These are phyloP conservation scores for Arachis stenosperma DNA, from an alignment of 306 rosid species.

Conservation along the genomic window DNA sequence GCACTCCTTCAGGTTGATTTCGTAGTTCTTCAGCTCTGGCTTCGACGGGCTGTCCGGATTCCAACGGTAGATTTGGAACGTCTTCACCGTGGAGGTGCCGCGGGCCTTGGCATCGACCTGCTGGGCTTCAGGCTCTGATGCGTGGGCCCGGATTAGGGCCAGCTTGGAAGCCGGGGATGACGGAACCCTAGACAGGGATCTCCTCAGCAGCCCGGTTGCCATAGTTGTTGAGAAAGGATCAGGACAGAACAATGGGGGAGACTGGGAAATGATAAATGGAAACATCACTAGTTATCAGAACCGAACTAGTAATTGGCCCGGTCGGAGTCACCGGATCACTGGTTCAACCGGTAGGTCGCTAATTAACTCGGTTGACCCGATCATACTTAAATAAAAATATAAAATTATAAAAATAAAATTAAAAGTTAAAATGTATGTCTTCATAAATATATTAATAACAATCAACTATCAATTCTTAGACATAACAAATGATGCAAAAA, in stretches of 20 bases:
- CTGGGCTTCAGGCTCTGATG: constrained; percentile 68
- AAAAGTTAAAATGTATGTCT: too few species aligned
- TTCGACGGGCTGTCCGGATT: constrained; percentile 73
- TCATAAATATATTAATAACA: too few species aligned
- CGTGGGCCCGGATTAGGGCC: constrained; percentile 52
- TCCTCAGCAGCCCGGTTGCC: constrained; percentile 70
- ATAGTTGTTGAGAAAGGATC: constrained; percentile 38
- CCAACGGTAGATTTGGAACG: constrained; percentile 96
- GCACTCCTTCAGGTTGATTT: constrained; percentile 86
- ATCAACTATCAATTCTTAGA: too few species aligned
- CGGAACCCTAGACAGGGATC: constrained; percentile 49
- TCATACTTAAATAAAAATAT: too few species aligned
- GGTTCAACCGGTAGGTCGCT: too few species aligned
- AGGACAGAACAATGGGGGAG: background rate
- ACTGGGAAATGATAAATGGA: too few species aligned
- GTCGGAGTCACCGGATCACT: too few species aligned
- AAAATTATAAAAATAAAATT: too few species aligned
- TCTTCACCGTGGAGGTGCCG: constrained; percentile 45
- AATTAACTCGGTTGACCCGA: too few species aligned
- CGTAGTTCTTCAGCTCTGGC: constrained; percentile 73
- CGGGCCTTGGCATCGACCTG: constrained; percentile 49
- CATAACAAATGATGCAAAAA: too few species aligned
- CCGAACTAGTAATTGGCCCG: too few species aligned
- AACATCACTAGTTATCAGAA: background rate
- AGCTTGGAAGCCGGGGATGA: constrained; percentile 48